Conservation (phyloP, 352 stramenopile genomes). For the Pythium scleroteichum region DNA sequence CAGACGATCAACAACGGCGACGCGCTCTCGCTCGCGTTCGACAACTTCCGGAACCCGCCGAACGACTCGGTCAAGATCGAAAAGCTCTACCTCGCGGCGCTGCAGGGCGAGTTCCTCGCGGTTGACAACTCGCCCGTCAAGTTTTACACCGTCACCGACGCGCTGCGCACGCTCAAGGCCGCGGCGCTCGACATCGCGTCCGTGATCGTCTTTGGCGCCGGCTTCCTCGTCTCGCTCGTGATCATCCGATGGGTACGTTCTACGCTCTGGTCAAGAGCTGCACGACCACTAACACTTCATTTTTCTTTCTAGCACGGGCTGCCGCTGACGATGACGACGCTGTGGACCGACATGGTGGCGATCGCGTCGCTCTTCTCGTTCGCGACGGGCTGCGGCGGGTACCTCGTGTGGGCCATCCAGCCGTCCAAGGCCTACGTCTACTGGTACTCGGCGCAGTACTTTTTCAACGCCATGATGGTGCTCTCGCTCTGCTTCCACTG, state of each 20-base stretch:
- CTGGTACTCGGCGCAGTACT: constrained; percentile 86
- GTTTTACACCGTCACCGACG: constrained; percentile 36
- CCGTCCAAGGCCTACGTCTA: constrained; percentile 85
- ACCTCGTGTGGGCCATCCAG: constrained; percentile 81
- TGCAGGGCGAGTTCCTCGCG: constrained; percentile 43
- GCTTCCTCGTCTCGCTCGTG: constrained; percentile 79
- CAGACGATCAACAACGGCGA: constrained; percentile 79
- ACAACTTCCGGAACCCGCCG: constrained; percentile 59
- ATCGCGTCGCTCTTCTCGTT: constrained; percentile 85
- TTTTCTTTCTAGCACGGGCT: constrained; percentile 83
- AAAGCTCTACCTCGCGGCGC: constrained; percentile 72
- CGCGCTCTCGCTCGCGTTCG: constrained; percentile 58
- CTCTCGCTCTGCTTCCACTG: constrained; percentile 87
- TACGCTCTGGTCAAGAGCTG: too few relatives aligned
- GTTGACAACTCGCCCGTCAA: constrained; percentile 52
- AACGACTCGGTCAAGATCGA: constrained; percentile 65
- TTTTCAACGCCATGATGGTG: constrained; percentile 88
- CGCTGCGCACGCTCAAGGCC: constrained; percentile 53
- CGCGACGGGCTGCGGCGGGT: constrained; percentile 72
- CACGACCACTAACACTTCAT: too few relatives aligned
- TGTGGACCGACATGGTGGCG: constrained; percentile 87
- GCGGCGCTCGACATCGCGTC: constrained; percentile 70
- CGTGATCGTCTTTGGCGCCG: constrained; percentile 68
- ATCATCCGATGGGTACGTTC: constrained; percentile 74
- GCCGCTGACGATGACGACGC: constrained; percentile 74